phyloP scores from a whole-genome alignment of 1,284 basidiomycete species.

The Cutaneotrichosporon sp. region DNA sequence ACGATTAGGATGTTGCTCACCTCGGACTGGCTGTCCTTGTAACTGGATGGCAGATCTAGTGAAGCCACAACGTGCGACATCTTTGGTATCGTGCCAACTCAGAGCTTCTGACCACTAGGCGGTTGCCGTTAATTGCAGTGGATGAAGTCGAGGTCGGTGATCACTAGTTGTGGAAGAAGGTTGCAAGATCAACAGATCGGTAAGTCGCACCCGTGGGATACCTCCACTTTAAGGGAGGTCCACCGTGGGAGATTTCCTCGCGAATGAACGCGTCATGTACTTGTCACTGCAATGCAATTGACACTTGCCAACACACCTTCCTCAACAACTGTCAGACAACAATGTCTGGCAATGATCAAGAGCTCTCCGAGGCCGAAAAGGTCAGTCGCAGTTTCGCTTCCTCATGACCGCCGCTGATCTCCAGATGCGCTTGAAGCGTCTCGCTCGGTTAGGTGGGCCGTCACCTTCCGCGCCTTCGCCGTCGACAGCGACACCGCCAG shows the following conservation, averaged over 20 bases:
- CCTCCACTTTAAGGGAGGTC: background rate
- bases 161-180: background rate
- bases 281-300: background rate
- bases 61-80: slow-evolving; percentile 86
- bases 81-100: slow-evolving; percentile 15
- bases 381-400: slow-evolving; percentile 24
- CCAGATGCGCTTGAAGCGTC: slow-evolving; percentile 81
- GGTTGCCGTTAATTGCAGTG: background rate
- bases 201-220: background rate
- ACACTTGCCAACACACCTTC: background rate
- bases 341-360: slow-evolving; percentile 35
- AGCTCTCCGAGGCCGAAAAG: slow-evolving; percentile 48
- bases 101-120: background rate
- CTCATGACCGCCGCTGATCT: background rate
- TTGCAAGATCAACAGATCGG: background rate
- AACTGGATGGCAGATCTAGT: slow-evolving; percentile 90
- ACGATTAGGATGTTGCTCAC: slow-evolving; percentile 43
- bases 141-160: background rate
- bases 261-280: slow-evolving; percentile 11
- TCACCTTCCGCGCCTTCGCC: slow-evolving; percentile 9
- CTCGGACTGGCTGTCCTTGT: slow-evolving; percentile 83
- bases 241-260: slow-evolving; percentile 7
- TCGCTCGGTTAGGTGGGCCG: slow-evolving; percentile 67
- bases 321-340: background rate
- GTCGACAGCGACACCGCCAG: slow-evolving; percentile 48